A percentile compares a stretch with the other conserved stretches of the same genome.
Evolutionary conservation across 2,329 filamentous ascomycete genomes (phyloP).

Genomic region (Orbilia quercus): DNA sequence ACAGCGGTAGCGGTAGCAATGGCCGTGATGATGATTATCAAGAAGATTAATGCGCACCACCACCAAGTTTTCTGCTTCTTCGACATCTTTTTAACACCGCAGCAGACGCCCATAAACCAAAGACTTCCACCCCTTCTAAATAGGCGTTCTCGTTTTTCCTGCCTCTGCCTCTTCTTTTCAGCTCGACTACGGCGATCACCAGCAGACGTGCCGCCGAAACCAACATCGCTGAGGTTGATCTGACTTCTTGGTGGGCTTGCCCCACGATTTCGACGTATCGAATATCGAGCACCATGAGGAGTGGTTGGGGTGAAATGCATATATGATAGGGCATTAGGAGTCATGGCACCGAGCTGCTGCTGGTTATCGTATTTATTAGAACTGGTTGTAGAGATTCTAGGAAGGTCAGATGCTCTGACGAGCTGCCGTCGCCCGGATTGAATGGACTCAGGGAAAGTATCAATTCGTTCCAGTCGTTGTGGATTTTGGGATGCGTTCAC

Average conservation of each 20-base stretch:
- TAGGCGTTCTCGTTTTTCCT: slow-evolving; percentile 42
- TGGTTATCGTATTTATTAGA: slow-evolving; percentile 3
- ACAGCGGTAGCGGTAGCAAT: slow-evolving; percentile 28
- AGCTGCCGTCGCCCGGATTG: slow-evolving; percentile 22
- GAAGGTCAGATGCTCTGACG: slow-evolving; percentile 28
- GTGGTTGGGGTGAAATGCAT: slow-evolving; percentile 53
- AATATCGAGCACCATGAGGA: slow-evolving; percentile 27
- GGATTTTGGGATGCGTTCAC: slow-evolving; percentile 5
- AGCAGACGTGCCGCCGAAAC: slow-evolving; percentile 28
- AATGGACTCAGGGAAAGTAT: slow-evolving; percentile 16
- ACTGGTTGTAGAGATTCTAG: slow-evolving; percentile 25
- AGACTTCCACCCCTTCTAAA: slow-evolving; percentile 44
- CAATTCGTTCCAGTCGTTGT: slow-evolving; percentile 6
- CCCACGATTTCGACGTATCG: slow-evolving; percentile 4
- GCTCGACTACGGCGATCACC: slow-evolving; percentile 36
- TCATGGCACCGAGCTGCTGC: slow-evolving; percentile 9
- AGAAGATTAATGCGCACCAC: slow-evolving; percentile 40
- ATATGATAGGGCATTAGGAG: slow-evolving; percentile 13
- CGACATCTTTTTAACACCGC: slow-evolving; percentile 41
- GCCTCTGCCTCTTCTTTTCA: slow-evolving; percentile 43
- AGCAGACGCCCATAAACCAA: slow-evolving; percentile 47
- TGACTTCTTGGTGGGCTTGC: not conserved
- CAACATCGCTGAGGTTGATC: slow-evolving; percentile 30
- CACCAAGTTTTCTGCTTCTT: slow-evolving; percentile 51
- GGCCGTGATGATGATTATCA: slow-evolving; percentile 22